Conservation (phyloP, 2,329 filamentous ascomycete genomes). For the Epichloe gansuensis region DNA sequence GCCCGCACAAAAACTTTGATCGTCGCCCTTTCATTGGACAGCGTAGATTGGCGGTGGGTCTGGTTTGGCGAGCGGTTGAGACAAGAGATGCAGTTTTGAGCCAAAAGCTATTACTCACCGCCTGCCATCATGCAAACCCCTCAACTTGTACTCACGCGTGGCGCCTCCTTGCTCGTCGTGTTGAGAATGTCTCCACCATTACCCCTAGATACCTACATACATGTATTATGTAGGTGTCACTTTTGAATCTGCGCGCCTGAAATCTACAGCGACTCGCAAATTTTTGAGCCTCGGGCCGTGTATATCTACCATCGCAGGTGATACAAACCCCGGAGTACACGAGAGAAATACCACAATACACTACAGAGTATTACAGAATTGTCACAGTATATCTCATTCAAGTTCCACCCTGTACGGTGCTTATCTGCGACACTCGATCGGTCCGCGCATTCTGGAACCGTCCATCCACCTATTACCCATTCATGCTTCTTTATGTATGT, state of each 20-base stretch:
- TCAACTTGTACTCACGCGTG: background rate
- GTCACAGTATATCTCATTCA: background rate
- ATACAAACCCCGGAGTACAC: background rate
- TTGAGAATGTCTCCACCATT: no score
- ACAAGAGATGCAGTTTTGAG: conserved; percentile 12
- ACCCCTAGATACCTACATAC: no score
- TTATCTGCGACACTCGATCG: no score
- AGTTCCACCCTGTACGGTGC: background rate
- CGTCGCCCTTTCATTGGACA: conserved; percentile 24
- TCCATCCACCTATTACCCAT: no score
- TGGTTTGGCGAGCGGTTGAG: conserved; percentile 7
- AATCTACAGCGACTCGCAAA: background rate
- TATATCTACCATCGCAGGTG: background rate
- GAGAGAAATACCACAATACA: background rate
- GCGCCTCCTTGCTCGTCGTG: background rate
- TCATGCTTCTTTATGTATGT: background rate
- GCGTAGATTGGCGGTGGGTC: conserved; percentile 3
- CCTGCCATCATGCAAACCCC: conserved; percentile 4
- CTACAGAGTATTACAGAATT: background rate
- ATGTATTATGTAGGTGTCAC: no score
- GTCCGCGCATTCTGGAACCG: no score
- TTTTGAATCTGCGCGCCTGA: background rate
- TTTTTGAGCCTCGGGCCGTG: background rate
- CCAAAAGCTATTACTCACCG: conserved; percentile 8
- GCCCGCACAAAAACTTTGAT: conserved; percentile 22